phyloP scores from a whole-genome alignment of 1,139 yeast genomes.

The Torulaspora pretoriensis region DNA sequence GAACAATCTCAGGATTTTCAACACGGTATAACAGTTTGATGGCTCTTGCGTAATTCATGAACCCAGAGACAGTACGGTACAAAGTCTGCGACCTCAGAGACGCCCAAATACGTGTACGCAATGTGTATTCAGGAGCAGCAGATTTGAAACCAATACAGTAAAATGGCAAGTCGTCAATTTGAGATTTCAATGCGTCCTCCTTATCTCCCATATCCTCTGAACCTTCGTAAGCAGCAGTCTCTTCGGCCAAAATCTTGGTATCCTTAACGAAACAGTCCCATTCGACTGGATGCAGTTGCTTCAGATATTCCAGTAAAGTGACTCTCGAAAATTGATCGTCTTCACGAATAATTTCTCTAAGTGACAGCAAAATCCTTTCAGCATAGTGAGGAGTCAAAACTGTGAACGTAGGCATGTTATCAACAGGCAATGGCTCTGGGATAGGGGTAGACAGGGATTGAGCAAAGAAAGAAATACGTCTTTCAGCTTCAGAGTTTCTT shows the following conservation, averaged over 20 bases:
- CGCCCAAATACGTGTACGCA: slow-evolving; percentile 99
- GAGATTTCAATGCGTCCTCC: slow-evolving; percentile 72
- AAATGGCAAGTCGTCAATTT: slow-evolving; percentile 96
- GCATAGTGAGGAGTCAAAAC: slow-evolving; percentile 97
- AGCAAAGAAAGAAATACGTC: slow-evolving; percentile 98
- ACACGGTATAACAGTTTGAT: slow-evolving; percentile 95
- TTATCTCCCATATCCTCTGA: slow-evolving; percentile 64
- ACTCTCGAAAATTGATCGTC: slow-evolving; percentile 98
- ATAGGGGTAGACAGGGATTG: slow-evolving; percentile 98
- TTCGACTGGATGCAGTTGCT: slow-evolving; percentile 96
- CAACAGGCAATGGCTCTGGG: slow-evolving; percentile 97
- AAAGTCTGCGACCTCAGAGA: slow-evolving; percentile 96
- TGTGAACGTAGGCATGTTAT: slow-evolving; percentile 98
- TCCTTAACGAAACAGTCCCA: slow-evolving; percentile 99
- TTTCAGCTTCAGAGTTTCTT: slow-evolving; percentile 93
- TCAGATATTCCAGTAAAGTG: slow-evolving; percentile 89
- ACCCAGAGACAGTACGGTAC: slow-evolving; percentile 98
- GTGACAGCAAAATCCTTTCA: slow-evolving; percentile 89
- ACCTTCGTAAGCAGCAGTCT: slow-evolving; percentile 82
- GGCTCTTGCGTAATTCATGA: slow-evolving; percentile 98
- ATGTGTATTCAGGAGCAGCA: slow-evolving; percentile 98
- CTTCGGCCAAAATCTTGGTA: slow-evolving; percentile 97
- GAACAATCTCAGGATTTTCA: slow-evolving; percentile 98
- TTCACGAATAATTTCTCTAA: slow-evolving; percentile 96
- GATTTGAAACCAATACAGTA: slow-evolving; percentile 99